Conservation (phyloP, 2,329 filamentous ascomycete species). For the Aspergillus neoniger region DNA sequence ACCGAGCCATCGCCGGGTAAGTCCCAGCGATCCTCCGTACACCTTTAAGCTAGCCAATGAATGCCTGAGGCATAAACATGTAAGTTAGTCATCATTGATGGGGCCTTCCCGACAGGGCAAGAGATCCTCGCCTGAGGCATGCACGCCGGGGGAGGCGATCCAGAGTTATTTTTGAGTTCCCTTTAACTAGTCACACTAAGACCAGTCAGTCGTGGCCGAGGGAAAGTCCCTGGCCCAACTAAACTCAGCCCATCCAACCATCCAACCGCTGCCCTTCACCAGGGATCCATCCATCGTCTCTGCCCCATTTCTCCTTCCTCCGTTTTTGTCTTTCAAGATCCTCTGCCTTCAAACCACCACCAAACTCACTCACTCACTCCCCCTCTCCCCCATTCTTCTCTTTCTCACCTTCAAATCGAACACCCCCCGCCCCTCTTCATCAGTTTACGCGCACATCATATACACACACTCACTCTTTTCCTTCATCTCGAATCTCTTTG, state of each 20-base stretch:
- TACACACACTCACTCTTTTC: constrained; percentile 2
- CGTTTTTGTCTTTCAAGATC: constrained; percentile 5
- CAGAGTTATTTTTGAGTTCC: constrained; percentile 20
- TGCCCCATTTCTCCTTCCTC: constrained; percentile 9
- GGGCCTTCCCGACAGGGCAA: background rate
- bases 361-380: too few species aligned
- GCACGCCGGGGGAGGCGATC: background rate
- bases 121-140: constrained; percentile 20
- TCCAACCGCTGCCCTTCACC: constrained; percentile 5
- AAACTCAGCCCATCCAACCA: constrained; percentile 13
- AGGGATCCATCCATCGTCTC: constrained; percentile 10
- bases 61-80: constrained; percentile 1
- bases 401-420: constrained; percentile 10
- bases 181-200: constrained; percentile 1
- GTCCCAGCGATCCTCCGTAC: background rate
- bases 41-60: too few species aligned
- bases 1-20: background rate
- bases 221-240: constrained; percentile 21
- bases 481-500: background rate
- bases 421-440: background rate
- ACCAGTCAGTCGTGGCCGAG: background rate
- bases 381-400: constrained; percentile 5
- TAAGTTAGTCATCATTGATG: too few species aligned
- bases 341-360: constrained; percentile 1
- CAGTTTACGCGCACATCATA: background rate